Percentiles rank a stretch among this genome's conserved stretches.
Evolutionary conservation across 345 rosid genomes (phyloP).

Genomic region (Hevea brasiliensis): DNA sequence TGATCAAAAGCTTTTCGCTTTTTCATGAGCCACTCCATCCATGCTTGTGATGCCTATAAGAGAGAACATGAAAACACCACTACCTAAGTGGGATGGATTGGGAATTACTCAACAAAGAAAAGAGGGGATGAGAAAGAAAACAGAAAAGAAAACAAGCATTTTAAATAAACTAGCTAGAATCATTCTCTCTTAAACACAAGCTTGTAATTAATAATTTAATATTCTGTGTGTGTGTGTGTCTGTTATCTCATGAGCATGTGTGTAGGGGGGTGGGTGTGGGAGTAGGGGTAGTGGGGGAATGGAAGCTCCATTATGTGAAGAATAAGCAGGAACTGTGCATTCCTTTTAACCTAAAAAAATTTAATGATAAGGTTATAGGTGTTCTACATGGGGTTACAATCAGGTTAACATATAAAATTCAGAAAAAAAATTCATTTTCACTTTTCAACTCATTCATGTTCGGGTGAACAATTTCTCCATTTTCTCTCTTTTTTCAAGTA

Average conservation of each 20-base stretch:
- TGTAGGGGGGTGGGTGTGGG: no score
- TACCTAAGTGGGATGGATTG: neutral
- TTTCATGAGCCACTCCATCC: constrained; percentile 96
- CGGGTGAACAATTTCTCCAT: neutral
- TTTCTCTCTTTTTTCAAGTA: no score
- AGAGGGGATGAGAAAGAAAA: neutral
- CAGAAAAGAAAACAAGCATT: constrained; percentile 1
- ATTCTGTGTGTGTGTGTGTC: no score
- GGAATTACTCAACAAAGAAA: neutral
- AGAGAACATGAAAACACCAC: constrained; percentile 14
- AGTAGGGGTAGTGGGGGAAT: no score
- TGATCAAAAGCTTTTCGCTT: constrained; percentile 94
- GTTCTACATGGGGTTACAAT: neutral
- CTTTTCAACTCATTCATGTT: neutral
- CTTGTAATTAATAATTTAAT: no score
- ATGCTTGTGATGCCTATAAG: constrained; percentile 88
- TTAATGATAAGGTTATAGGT: neutral
- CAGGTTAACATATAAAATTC: neutral
- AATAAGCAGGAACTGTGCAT: no score
- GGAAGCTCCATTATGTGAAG: no score
- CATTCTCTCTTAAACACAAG: neutral
- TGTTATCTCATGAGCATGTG: no score
- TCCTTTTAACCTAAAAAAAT: no score
- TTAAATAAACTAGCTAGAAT: neutral
- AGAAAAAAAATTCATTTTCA: neutral